Evolutionary conservation across 257 asterid species (phyloP).

Genomic region (Galeopsis tetrahit): DNA sequence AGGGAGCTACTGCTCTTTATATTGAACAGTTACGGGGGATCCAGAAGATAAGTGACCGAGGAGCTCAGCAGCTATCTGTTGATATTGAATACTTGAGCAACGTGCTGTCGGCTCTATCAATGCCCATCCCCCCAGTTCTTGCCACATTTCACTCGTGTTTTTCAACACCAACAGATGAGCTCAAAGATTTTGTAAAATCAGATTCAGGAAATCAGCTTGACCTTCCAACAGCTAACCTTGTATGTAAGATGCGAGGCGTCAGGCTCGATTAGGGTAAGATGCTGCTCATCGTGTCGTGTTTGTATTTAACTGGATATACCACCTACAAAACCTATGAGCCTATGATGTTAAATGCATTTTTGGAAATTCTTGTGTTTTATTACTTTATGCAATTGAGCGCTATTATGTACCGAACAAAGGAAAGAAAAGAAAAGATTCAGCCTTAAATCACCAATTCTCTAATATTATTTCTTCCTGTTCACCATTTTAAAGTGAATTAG

Average conservation of each 20-base stretch:
- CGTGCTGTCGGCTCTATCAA: constrained; percentile 91
- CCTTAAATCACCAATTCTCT: too few species aligned
- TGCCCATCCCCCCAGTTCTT: constrained; percentile 84
- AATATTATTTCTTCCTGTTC: neutral
- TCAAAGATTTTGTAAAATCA: constrained; percentile 73
- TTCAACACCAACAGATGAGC: constrained; percentile 78
- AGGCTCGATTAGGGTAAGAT: constrained; percentile 51
- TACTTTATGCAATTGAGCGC: too few species aligned
- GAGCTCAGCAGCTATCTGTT: constrained; percentile 92
- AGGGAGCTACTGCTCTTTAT: constrained; percentile 90
- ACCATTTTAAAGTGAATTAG: neutral
- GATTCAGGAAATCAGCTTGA: constrained; percentile 79
- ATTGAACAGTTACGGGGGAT: constrained; percentile 89
- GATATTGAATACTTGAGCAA: constrained; percentile 93
- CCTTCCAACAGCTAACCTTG: constrained; percentile 83
- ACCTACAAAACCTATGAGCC: neutral
- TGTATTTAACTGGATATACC: neutral
- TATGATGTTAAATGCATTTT: neutral
- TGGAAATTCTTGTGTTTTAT: neutral
- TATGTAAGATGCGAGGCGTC: constrained; percentile 88
- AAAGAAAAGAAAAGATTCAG: too few species aligned
- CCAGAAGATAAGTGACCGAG: constrained; percentile 85
- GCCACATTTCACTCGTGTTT: constrained; percentile 84
- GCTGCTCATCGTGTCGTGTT: neutral
- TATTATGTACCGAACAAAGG: too few species aligned